Base-by-base conservation (phyloP, 441 rosid genomes). In the Syzygium malaccense region DNA sequence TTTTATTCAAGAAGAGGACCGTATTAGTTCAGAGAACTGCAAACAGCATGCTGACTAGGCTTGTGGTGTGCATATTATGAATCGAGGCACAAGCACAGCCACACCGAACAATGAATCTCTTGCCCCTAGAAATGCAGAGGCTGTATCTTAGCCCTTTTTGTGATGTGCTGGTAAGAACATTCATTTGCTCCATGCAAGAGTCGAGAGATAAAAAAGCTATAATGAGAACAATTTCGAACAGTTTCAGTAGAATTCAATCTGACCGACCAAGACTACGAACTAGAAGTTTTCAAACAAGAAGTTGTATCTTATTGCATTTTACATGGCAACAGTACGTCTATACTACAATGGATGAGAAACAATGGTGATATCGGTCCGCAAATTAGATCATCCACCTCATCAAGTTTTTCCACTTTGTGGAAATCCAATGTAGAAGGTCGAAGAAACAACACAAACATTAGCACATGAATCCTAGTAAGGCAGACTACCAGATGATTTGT, bases 301-400 rank as follows among this genome's bases (percentile, higher is more conserved):
- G 56, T 37, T 75, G 55, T 55, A 66, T 71, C 64, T 71, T 88
- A 75, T 86, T 86, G 87, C 87, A 87, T 86, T 64, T 86, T 90
- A 92, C 91, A 91, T 3, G n/a, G 7, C 53, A 12, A 23, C 83
- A 41, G 83, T 26, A 75, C 10, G 3, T 41, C 83, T 25, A 26
- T 12, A 75, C 14, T 6, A 75, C 83, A 41, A 48, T 32, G 55
- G 33, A 79, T 48, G 54, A 87, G 88, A 86, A 66, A 55, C 85
- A 64, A 87, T 45, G 28, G 83, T 7, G n/a, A 75, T 23, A 23
- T 6, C 17, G 0, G 51, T 89, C 87, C 49, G 54, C 10, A 49
- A 80, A 55, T 79, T 66, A 83, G 68, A 55, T 85, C 86, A 14
- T 83, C 88, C 64, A 87, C 32, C 88, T 28, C 48, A 56, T 86